A percentile compares a stretch with the other conserved stretches of the same genome.
These are phyloP conservation scores for Candida broadrunensis DNA, from an alignment of 805 yeast genomes.

Conservation along the genomic window DNA sequence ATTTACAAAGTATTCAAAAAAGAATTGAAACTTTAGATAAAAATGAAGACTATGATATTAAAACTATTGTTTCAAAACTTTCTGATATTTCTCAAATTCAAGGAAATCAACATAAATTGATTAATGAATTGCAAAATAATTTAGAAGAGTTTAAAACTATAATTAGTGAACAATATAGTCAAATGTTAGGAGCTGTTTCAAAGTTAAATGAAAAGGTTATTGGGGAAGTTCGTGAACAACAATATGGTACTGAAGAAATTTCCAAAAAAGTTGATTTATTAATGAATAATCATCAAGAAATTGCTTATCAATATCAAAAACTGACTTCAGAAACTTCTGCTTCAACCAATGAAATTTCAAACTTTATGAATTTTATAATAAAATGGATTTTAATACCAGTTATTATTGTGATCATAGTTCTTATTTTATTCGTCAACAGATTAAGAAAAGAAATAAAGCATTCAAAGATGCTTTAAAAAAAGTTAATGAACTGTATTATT, in stretches of 20 bases:
- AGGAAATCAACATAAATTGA: not conserved
- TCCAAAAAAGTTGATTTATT: conserved; percentile 37
- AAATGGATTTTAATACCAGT: conserved; percentile 43
- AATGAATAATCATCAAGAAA: conserved; percentile 38
- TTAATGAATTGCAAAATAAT: conserved; percentile 10
- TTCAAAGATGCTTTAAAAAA: conserved; percentile 40
- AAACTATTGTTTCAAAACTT: conserved; percentile 11
- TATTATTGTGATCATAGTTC: conserved; percentile 32
- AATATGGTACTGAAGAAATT: conserved; percentile 28
- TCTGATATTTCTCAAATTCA: conserved; percentile 8
- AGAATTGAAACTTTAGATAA: conserved; percentile 1
- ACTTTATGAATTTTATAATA: conserved; percentile 16
- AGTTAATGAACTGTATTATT: no score
- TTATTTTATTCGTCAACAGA: conserved; percentile 48
- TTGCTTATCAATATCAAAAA: conserved; percentile 24
- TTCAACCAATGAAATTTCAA: conserved; percentile 4
- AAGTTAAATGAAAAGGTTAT: conserved; percentile 34
- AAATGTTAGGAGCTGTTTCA: conserved; percentile 28
- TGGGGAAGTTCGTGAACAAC: conserved; percentile 42
- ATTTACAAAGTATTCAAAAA: not conserved
- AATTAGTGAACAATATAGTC: conserved; percentile 27
- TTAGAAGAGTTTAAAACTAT: conserved; percentile 23
- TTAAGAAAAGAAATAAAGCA: conserved; percentile 63
- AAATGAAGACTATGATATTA: conserved; percentile 2
- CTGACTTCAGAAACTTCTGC: conserved; percentile 2